Evolutionary conservation across 495 filamentous ascomycete genomes (phyloP).

Genomic region (Penicillium samsonianum): DNA sequence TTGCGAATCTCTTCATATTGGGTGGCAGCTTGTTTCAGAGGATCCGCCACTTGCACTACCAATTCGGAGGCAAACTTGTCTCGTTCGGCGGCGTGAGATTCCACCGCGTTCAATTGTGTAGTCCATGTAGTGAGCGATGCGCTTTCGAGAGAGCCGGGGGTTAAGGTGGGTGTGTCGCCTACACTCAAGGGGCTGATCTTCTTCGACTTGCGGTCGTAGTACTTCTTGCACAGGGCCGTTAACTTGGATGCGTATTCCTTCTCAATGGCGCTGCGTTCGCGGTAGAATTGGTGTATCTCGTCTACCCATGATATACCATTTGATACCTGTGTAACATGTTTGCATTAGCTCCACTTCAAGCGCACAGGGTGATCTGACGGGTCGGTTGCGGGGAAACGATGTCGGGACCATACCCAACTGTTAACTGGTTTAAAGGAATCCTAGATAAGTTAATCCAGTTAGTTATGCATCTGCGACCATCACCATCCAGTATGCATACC

Average conservation of each 20-base stretch:
- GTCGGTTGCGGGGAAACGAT: conserved; percentile 24
- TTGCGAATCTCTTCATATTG: conserved; percentile 93
- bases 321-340: conserved; percentile 55
- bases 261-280: conserved; percentile 89
- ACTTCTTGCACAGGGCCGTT: conserved; percentile 84
- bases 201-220: conserved; percentile 92
- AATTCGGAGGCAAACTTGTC: conserved; percentile 79
- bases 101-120: conserved; percentile 85
- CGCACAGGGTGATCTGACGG: conserved; percentile 22
- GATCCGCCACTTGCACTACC: conserved; percentile 76
- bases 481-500: conserved; percentile 48
- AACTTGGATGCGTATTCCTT: conserved; percentile 94
- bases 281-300: conserved; percentile 95
- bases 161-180: conserved; percentile 89
- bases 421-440: conserved; percentile 96
- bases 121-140: conserved; percentile 97
- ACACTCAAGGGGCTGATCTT: conserved; percentile 89
- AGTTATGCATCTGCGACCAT: conserved; percentile 1
- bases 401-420: conserved; percentile 65
- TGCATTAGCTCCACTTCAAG: conserved; percentile 32
- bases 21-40: conserved; percentile 66
- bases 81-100: conserved; percentile 84
- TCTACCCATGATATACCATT: conserved; percentile 93
- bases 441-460: conserved; percentile 41
- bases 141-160: conserved; percentile 92